phyloP scores from a whole-genome alignment of 306 rosid species.

The Sesbania bispinosa region DNA sequence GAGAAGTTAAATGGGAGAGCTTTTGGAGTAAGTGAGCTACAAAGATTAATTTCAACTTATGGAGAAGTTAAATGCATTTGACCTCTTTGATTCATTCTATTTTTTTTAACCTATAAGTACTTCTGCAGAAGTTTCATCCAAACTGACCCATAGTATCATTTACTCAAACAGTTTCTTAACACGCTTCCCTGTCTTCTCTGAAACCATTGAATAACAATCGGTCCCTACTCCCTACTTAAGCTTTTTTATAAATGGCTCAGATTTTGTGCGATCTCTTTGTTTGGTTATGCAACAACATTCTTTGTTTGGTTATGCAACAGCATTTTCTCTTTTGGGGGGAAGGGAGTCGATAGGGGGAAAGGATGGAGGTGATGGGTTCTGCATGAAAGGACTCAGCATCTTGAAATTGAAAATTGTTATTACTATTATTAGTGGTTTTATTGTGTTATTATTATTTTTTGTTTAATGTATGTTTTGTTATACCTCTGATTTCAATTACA shows the following conservation, averaged over 20 bases:
- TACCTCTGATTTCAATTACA: conserved; percentile 1
- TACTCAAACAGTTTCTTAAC: background rate
- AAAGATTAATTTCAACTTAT: no score
- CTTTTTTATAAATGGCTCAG: background rate
- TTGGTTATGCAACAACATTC: no score
- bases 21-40: no score
- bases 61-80: no score
- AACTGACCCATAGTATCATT: no score
- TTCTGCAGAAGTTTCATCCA: no score
- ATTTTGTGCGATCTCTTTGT: background rate
- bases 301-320: no score
- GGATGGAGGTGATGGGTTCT: background rate
- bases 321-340: no score
- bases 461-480: conserved; percentile 4
- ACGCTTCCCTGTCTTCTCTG: background rate
- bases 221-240: background rate
- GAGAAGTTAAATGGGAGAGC: no score
- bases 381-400: background rate
- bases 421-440: no score
- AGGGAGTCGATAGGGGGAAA: background rate
- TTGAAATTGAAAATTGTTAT: background rate
- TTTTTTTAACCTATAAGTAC: no score
- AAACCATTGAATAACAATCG: background rate
- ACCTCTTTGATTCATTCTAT: no score
- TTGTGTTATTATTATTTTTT: background rate